Base-by-base conservation (phyloP, 2,329 filamentous ascomycete genomes). In the Fusarium miscanthi region DNA sequence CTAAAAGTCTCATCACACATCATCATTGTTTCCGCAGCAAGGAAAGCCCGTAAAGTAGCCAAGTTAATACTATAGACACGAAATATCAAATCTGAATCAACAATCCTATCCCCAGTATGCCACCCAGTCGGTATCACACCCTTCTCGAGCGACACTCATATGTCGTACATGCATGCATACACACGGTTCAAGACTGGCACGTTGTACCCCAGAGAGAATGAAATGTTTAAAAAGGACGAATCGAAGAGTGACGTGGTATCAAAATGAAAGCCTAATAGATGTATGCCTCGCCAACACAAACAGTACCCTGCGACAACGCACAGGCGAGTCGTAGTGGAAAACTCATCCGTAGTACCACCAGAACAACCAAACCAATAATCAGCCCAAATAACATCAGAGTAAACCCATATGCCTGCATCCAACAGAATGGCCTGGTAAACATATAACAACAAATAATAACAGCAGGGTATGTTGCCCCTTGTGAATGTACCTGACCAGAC, bases 191-290 rank as follows among this genome's bases (percentile, higher is more conserved):
- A 41, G 27, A 46, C 57, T 23, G 49, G 51, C 23, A 45, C 25
- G 35, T 45, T 23, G 38, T 45, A 46, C 38, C 19, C 59, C 25
- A 38, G 31, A 30, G 61, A 53, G 37, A 70, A 52, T 57, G 56
- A 70, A 66, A 63, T 71, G 45, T 62, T 38, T 54, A 56, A 58
- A 59, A 57, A 73, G 49, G 69, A 73, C 57, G 66, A 77, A 75
- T 69, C 59, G 60, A 76, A 75, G 62, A 77, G 67, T 68, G 74
- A 77, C 73, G 66, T 77, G 75, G 75, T 77, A 77, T 77, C 72
- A 77, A 77, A 77, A 74, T 70, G 63, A 75, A 77, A 75, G 64
- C 72, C 75, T 70, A 67, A 70, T 76, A 74, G 63, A 77, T 66
- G 60, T 73, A 69, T 77, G 75, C 72, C 75, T 73, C 68, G 66